Evolutionary conservation across 2,329 filamentous ascomycete species (phyloP), one percentile per base, ranked within the genome.

Genomic region (Botryotinia globosa): DNA sequence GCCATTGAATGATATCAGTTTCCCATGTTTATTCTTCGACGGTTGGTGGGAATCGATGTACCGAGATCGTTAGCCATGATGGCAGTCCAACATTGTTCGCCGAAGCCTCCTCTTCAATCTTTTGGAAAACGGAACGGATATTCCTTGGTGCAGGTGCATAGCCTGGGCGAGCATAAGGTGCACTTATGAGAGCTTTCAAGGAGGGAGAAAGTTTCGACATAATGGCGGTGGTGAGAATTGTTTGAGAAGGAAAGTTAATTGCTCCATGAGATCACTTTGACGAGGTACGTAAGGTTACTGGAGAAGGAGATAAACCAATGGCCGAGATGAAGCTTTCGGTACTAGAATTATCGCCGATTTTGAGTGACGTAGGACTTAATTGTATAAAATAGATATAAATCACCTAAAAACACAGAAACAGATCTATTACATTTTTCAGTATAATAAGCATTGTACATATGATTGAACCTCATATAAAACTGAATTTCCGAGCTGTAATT

Each of bases 131-230:
- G 22, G 89, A 86, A 65, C 85, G 83, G 71, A 94, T 91, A 74
- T 87, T 85, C 20, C 84, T 82, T 42, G 92, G 87, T 3, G 92
- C 91, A 1, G 90, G 86, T 3, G 89, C 85, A 2, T 89, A 90
- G 67, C 89, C 88, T 0, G 92, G 90, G 2, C 87, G 85, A 61
- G 92, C 89, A 77, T 89, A 87, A 6, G 91, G 86, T 73, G 90
- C 88, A 78, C 91, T 91, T 83, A 94, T 91, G 75, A 94, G 87
- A 64, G 89, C 86, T 83, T 94, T 94, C 77, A 95, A 85, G 67
- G 88, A 83, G 1, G 87, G 85, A 1, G 91, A 92, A 32, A 95
- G 86, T 81, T 92, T 94, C 10, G 91, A 90, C 91, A 93, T 94
- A 37, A 32, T 56, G 66, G 22, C 20, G 32, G n/a, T 44, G 62